Evolutionary conservation across 83 land plant species (phyloP).

Genomic region (Diphasiastrum complanatum): DNA sequence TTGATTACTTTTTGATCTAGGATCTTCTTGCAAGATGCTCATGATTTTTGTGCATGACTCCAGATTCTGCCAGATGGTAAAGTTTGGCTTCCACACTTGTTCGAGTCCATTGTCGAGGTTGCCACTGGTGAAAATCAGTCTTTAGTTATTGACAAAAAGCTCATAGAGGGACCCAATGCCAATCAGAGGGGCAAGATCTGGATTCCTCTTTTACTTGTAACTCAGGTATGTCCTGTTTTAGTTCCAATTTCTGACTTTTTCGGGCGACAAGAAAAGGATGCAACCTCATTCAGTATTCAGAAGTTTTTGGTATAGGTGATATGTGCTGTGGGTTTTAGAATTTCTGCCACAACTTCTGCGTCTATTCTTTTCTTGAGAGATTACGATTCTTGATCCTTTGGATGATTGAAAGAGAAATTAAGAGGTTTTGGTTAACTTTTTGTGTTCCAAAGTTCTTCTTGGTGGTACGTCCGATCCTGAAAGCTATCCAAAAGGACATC

Average conservation of each 20-base stretch:
- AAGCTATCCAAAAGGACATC: slow-evolving; percentile 48
- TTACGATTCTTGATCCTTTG: too few species aligned
- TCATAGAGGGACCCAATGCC: slow-evolving; percentile 85
- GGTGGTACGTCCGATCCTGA: slow-evolving; percentile 61
- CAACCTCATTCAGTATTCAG: not conserved
- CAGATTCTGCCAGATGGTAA: slow-evolving; percentile 86
- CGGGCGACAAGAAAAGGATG: not conserved
- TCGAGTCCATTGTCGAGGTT: slow-evolving; percentile 56
- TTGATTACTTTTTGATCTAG: not conserved
- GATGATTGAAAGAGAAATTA: too few species aligned
- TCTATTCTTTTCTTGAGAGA: too few species aligned
- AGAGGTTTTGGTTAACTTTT: not conserved
- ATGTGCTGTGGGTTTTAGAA: too few species aligned
- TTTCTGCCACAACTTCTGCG: too few species aligned
- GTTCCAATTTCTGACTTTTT: not conserved
- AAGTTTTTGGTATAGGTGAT: not conserved
- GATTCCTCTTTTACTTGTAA: slow-evolving; percentile 54
- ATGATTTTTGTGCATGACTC: not conserved
- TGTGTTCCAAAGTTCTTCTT: not conserved
- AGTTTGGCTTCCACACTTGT: slow-evolving; percentile 77
- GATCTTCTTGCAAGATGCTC: slow-evolving; percentile 11
- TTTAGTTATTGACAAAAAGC: slow-evolving; percentile 64
- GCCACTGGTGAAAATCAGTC: slow-evolving; percentile 52
- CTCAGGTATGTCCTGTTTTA: slow-evolving; percentile 45
- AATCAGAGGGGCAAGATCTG: slow-evolving; percentile 66